A percentile compares a stretch with the other conserved stretches of the same genome.
phyloP scores from a whole-genome alignment of 441 rosid species.

The Bruguiera hainesii region DNA sequence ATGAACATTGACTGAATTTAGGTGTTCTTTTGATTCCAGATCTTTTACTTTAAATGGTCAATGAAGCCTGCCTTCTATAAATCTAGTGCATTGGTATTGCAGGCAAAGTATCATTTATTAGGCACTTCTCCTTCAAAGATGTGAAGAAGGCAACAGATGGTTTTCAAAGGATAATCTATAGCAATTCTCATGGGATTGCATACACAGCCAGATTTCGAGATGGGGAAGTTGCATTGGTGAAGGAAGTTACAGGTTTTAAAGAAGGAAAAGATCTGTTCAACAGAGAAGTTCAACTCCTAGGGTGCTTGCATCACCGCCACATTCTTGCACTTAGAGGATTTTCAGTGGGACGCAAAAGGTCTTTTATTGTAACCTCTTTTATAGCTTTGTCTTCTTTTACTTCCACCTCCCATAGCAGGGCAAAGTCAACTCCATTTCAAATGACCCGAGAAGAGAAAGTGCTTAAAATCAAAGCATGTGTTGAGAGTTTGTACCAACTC shows the following conservation, averaged over 20 bases:
- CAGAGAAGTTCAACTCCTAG: conserved; percentile 69
- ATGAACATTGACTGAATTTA: not conserved
- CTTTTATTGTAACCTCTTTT: conserved; percentile 24
- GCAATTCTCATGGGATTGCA: conserved; percentile 55
- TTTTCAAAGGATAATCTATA: conserved; percentile 57
- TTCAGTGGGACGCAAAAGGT: conserved; percentile 63
- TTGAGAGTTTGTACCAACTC: too few species aligned
- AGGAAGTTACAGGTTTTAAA: conserved; percentile 49
- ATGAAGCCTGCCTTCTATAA: not conserved
- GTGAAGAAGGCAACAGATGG: conserved; percentile 68
- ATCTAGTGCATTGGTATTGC: conserved; percentile 12
- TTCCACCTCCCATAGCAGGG: too few species aligned
- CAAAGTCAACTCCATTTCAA: too few species aligned
- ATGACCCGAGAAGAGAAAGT: too few species aligned
- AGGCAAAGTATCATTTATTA: conserved; percentile 52
- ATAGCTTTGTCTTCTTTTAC: not conserved
- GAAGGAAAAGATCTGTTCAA: conserved; percentile 50
- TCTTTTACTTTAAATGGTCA: not conserved
- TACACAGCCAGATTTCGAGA: conserved; percentile 69
- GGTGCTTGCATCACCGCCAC: conserved; percentile 86
- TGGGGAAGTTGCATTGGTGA: conserved; percentile 63
- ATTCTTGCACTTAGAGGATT: conserved; percentile 81
- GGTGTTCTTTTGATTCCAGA: not conserved
- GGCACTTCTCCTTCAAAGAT: conserved; percentile 59
- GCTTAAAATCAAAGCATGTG: too few species aligned